Evolutionary conservation across 2,329 filamentous ascomycete genomes (phyloP).

Genomic region (Scleromitrula shiraiana): DNA sequence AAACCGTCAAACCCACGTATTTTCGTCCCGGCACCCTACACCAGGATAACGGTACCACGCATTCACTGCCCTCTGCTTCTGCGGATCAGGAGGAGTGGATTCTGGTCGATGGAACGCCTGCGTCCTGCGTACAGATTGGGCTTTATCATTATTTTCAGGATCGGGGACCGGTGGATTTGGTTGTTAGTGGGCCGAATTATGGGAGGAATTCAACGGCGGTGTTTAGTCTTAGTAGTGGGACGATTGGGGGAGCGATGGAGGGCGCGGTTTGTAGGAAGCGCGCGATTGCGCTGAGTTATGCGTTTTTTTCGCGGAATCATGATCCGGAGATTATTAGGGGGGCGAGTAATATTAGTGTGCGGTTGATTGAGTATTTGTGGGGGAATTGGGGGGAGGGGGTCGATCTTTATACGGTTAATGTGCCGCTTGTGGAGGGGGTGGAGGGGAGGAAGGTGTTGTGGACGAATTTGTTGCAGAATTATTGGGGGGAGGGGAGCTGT

Average conservation of each 20-base stretch:
- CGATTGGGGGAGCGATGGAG: slow-evolving; percentile 69
- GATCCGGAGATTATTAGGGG: slow-evolving; percentile 72
- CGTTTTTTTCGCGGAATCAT: slow-evolving; percentile 77
- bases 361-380: slow-evolving; percentile 70
- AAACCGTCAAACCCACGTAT: slow-evolving; percentile 76
- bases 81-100: slow-evolving; percentile 67
- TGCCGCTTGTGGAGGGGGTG: slow-evolving; percentile 74
- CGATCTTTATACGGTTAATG: slow-evolving; percentile 86
- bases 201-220: slow-evolving; percentile 75
- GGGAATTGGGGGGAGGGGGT: slow-evolving; percentile 65
- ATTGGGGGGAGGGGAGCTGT: slow-evolving; percentile 77
- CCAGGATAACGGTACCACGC: slow-evolving; percentile 59
- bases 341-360: slow-evolving; percentile 65
- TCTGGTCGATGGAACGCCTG: slow-evolving; percentile 72
- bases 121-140: slow-evolving; percentile 74
- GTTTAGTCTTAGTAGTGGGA: slow-evolving; percentile 71
- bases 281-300: slow-evolving; percentile 79
- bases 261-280: slow-evolving; percentile 61
- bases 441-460: slow-evolving; percentile 67
- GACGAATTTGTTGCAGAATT: slow-evolving; percentile 83
- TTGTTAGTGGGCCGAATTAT: slow-evolving; percentile 76
- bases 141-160: slow-evolving; percentile 72
- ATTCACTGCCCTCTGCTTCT: slow-evolving; percentile 45
- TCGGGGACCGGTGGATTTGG: slow-evolving; percentile 63
- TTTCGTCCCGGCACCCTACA: slow-evolving; percentile 61